A percentile compares a stretch with the other conserved stretches of the same genome.
Evolutionary conservation across 202 grass and related monocot genomes (phyloP).

Genomic region (Schoenoplectus triqueter): DNA sequence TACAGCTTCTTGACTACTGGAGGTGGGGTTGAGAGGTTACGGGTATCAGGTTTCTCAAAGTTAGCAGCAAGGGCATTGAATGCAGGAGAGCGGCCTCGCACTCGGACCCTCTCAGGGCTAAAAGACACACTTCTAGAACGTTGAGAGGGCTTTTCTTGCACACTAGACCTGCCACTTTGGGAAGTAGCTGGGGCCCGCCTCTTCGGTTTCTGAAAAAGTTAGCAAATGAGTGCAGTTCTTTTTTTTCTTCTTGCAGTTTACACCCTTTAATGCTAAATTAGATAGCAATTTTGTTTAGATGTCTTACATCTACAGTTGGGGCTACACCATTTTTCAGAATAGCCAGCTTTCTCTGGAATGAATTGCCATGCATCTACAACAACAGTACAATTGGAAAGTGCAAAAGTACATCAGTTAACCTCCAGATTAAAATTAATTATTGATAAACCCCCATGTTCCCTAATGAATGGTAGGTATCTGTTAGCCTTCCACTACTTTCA

Average conservation of each 20-base stretch:
- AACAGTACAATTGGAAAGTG: slow-evolving; percentile 20
- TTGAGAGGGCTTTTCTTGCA: slow-evolving; percentile 77
- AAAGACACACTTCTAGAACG: slow-evolving; percentile 91
- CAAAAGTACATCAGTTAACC: slow-evolving; percentile 1
- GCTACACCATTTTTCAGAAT: slow-evolving; percentile 65
- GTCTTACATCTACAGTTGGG: slow-evolving; percentile 70
- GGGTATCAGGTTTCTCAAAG: slow-evolving; percentile 78
- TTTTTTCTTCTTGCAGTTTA: slow-evolving; percentile 26
- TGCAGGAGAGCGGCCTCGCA: slow-evolving; percentile 83
- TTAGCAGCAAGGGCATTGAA: slow-evolving; percentile 78
- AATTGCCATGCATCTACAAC: slow-evolving; percentile 92
- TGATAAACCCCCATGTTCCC: background rate
- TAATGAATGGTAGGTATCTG: background rate
- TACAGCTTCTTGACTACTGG: slow-evolving; percentile 81
- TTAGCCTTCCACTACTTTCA: background rate
- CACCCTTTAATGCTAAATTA: slow-evolving; percentile 16
- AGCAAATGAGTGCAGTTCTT: slow-evolving; percentile 15
- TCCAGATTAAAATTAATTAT: slow-evolving; percentile 18
- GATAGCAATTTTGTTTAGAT: slow-evolving; percentile 28
- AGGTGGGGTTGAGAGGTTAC: slow-evolving; percentile 95
- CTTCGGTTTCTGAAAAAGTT: slow-evolving; percentile 79
- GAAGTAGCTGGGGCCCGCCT: slow-evolving; percentile 53
- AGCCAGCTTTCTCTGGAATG: slow-evolving; percentile 89
- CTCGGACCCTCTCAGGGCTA: slow-evolving; percentile 79
- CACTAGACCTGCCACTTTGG: slow-evolving; percentile 49